These are phyloP conservation scores for Quercus tomentella DNA, from an alignment of 331 rosid species.

Conservation along the genomic window DNA sequence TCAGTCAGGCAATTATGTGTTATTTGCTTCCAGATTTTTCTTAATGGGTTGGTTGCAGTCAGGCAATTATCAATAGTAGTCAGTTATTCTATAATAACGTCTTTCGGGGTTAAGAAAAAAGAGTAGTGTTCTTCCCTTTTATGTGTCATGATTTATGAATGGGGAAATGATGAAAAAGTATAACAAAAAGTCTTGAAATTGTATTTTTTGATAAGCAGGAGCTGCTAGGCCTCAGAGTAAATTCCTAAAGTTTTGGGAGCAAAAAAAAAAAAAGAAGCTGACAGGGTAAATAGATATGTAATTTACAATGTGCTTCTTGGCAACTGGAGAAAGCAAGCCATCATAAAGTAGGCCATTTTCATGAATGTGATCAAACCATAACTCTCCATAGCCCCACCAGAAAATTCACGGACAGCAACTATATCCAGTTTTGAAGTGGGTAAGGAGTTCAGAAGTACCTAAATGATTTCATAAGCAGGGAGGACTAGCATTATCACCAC, in stretches of 20 bases:
- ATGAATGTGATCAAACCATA: constrained; percentile 68
- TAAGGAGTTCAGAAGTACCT: constrained; percentile 54
- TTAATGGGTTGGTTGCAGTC: background rate
- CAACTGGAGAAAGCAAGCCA: constrained; percentile 52
- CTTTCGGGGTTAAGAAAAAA: too few species aligned
- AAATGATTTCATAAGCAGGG: constrained; percentile 5
- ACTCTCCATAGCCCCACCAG: constrained; percentile 49
- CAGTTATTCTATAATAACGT: too few species aligned
- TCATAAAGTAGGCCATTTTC: constrained; percentile 69
- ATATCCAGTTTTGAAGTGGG: constrained; percentile 56
- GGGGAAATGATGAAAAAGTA: background rate
- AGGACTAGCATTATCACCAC: background rate
- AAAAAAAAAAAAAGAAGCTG: background rate
- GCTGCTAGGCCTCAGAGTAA: background rate
- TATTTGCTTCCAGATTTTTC: background rate
- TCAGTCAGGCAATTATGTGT: background rate
- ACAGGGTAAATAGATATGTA: background rate
- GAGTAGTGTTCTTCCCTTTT: too few species aligned
- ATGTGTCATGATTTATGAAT: background rate
- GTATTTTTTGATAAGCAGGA: background rate
- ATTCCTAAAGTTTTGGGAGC: too few species aligned
- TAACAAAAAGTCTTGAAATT: background rate
- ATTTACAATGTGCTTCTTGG: constrained; percentile 60
- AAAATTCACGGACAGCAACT: constrained; percentile 19
- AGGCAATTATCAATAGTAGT: background rate